A percentile compares a stretch with the other conserved stretches of the same genome.
Evolutionary conservation across 2,329 filamentous ascomycete species (phyloP).

Genomic region (Ilyonectria mors-panacis): DNA sequence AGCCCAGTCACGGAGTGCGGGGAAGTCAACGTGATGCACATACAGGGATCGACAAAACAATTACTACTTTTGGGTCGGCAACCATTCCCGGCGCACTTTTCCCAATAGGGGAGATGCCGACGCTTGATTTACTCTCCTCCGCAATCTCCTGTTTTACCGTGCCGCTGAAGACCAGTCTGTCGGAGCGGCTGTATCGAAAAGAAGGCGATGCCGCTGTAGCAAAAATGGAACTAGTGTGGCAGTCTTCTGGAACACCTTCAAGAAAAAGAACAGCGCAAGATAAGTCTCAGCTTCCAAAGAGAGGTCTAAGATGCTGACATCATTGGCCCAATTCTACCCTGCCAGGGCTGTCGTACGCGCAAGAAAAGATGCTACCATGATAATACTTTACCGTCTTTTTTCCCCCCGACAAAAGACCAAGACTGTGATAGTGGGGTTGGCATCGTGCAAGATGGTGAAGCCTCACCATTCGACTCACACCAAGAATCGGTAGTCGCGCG

Average conservation of each 20-base stretch:
- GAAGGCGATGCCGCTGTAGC: not conserved
- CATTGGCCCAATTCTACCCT: conserved; percentile 13
- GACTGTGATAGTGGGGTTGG: too few species aligned
- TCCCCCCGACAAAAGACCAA: too few species aligned
- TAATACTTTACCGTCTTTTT: not conserved
- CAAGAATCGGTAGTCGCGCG: conserved; percentile 6
- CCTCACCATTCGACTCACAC: not conserved
- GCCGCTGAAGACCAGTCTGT: too few species aligned
- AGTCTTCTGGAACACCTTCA: conserved; percentile 10
- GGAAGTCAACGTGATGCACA: conserved; percentile 8
- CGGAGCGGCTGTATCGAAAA: not conserved
- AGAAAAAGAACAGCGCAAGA: conserved; percentile 31
- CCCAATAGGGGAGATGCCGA: not conserved
- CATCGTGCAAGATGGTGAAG: too few species aligned
- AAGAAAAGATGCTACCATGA: conserved; percentile 33
- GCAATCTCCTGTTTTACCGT: not conserved
- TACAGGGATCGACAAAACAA: not conserved
- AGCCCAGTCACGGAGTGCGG: conserved; percentile 1
- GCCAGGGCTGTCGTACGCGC: conserved; percentile 27
- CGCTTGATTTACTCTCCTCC: too few species aligned
- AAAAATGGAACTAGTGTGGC: conserved; percentile 32
- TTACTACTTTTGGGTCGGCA: conserved; percentile 18
- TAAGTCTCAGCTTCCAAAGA: conserved; percentile 12
- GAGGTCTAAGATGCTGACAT: conserved; percentile 12
- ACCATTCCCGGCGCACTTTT: not conserved